These are phyloP conservation scores for Nothophytophthora sp. DNA, from an alignment of 352 stramenopile genomes.

Conservation along the genomic window DNA sequence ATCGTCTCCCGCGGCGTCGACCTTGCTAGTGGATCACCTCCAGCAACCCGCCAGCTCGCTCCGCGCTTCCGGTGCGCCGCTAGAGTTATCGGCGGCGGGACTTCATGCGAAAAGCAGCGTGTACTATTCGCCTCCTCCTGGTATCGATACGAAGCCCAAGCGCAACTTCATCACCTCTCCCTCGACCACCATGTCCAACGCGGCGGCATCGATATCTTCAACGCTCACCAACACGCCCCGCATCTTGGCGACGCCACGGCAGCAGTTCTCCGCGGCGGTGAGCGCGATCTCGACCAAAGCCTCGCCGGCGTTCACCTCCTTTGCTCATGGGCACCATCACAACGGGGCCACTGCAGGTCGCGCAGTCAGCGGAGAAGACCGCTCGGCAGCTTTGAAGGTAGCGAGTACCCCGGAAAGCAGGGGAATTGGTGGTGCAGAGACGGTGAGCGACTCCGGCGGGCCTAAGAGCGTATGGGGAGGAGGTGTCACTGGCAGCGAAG, in stretches of 20 bases:
- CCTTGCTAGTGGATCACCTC: slow-evolving; percentile 33
- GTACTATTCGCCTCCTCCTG: slow-evolving; percentile 65
- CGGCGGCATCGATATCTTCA: slow-evolving; percentile 65
- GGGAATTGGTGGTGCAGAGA: slow-evolving; percentile 5
- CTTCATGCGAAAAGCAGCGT: slow-evolving; percentile 56
- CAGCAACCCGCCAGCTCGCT: slow-evolving; percentile 34
- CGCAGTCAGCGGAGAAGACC: slow-evolving; percentile 12
- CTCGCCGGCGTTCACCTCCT: slow-evolving; percentile 62
- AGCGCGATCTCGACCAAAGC: slow-evolving; percentile 79
- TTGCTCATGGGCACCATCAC: slow-evolving; percentile 32
- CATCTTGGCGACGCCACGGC: slow-evolving; percentile 64
- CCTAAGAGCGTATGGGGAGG: slow-evolving; percentile 4
- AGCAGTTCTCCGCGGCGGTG: slow-evolving; percentile 78
- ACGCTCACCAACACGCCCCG: slow-evolving; percentile 77
- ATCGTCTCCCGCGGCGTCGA: neutral
- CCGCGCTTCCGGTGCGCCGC: slow-evolving; percentile 14
- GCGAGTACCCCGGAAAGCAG: slow-evolving; percentile 8
- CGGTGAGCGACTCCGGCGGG: slow-evolving; percentile 7
- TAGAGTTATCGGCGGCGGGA: slow-evolving; percentile 21
- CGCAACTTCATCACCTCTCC: slow-evolving; percentile 71
- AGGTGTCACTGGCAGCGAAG: slow-evolving; percentile 12
- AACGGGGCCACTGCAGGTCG: slow-evolving; percentile 17
- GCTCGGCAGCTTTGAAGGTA: neutral
- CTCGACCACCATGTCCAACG: slow-evolving; percentile 70
- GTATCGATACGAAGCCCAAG: slow-evolving; percentile 65